Conservation (phyloP, 2,329 filamentous ascomycete species). For the Apiospora malaysiana region DNA sequence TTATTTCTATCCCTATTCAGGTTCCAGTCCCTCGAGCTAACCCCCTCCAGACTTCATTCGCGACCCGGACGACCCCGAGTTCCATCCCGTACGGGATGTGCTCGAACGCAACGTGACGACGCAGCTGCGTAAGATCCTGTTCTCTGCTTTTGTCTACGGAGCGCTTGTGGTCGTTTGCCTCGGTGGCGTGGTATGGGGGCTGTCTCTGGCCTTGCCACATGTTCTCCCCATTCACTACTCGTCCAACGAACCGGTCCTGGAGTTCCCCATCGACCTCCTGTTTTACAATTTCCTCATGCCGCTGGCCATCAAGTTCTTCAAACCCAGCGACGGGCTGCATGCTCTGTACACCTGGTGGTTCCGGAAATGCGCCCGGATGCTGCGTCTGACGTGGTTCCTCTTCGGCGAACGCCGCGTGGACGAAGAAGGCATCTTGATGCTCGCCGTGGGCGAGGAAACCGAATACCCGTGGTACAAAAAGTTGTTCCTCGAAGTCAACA, state of each 20-base stretch:
- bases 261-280: constrained; percentile 91
- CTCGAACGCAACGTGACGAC: constrained; percentile 91
- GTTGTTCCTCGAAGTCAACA: constrained; percentile 54
- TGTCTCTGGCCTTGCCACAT: constrained; percentile 69
- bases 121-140: constrained; percentile 93
- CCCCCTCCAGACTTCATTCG: constrained; percentile 80
- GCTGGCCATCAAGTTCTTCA: constrained; percentile 80
- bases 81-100: constrained; percentile 96
- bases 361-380: constrained; percentile 76
- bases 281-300: constrained; percentile 98
- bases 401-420: constrained; percentile 83
- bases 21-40: background rate
- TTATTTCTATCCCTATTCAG: too few relatives aligned
- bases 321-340: constrained; percentile 83
- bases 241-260: constrained; percentile 87
- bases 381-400: constrained; percentile 89
- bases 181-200: constrained; percentile 94
- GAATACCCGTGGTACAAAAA: constrained; percentile 46
- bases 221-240: constrained; percentile 94
- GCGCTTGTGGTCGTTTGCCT: constrained; percentile 91
- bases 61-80: constrained; percentile 97
- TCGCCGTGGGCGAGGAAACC: constrained; percentile 44
- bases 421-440: constrained; percentile 75
- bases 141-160: constrained; percentile 95
- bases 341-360: constrained; percentile 97